These are phyloP conservation scores for Coniochaeta pulveracea DNA, from an alignment of 2,329 filamentous ascomycete species.

Conservation along the genomic window DNA sequence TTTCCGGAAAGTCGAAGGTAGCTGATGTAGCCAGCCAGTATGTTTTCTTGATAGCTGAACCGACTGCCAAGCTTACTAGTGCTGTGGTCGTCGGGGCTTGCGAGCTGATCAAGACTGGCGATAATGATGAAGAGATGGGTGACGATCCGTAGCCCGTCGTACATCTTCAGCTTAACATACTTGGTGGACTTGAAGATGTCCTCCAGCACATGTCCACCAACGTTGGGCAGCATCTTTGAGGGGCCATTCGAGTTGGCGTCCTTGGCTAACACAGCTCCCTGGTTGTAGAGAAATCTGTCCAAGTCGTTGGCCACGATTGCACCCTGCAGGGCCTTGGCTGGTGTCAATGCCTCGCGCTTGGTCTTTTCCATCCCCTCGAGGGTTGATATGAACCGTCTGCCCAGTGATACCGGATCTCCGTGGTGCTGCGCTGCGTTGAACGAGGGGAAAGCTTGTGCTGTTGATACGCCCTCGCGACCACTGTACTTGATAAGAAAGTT, in stretches of 20 bases:
- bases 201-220: slow-evolving; percentile 20
- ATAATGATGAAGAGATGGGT: slow-evolving; percentile 56
- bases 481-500: slow-evolving; percentile 47
- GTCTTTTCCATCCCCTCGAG: slow-evolving; percentile 47
- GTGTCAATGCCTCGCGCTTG: slow-evolving; percentile 46
- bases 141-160: slow-evolving; percentile 56
- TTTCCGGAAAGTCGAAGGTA: slow-evolving; percentile 62
- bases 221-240: slow-evolving; percentile 32
- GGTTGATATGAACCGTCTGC: slow-evolving; percentile 46
- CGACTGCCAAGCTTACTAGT: slow-evolving; percentile 14
- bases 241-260: slow-evolving; percentile 29
- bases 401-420: slow-evolving; percentile 39
- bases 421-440: slow-evolving; percentile 56
- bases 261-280: slow-evolving; percentile 40
- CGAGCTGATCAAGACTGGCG: slow-evolving; percentile 49
- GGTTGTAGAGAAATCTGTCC: slow-evolving; percentile 44
- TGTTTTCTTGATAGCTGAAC: slow-evolving; percentile 49
- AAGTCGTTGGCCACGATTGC: slow-evolving; percentile 58
- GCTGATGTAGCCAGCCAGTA: slow-evolving; percentile 73
- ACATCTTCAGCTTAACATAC: slow-evolving; percentile 44
- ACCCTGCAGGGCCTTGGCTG: slow-evolving; percentile 66
- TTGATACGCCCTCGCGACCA: slow-evolving; percentile 39
- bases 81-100: slow-evolving; percentile 17
- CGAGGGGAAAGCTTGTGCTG: slow-evolving; percentile 45
- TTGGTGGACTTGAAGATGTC: slow-evolving; percentile 28